These are phyloP conservation scores for Gamsiella multidivaricata DNA, from an alignment of 192 early-diverging fungal species.

Conservation along the genomic window DNA sequence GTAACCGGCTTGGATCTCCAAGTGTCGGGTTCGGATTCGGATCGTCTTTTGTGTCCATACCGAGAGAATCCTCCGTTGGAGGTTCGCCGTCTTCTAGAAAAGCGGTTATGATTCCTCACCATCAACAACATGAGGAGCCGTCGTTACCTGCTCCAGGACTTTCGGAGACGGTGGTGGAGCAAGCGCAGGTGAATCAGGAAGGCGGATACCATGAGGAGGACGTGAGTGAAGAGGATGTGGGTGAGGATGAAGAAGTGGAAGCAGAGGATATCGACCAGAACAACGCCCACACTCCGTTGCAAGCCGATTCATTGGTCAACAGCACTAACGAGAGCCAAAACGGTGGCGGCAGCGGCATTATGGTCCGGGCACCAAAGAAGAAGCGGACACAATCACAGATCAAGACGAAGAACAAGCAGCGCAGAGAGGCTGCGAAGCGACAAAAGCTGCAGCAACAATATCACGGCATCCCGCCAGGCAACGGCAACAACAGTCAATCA, in stretches of 20 bases:
- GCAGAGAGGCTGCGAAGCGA: neutral
- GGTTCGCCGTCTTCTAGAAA: neutral
- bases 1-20: neutral
- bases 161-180: no score
- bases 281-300: neutral
- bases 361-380: neutral
- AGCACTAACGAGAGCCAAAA: no score
- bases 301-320: no score
- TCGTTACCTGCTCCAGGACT: no score
- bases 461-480: no score
- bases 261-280: neutral
- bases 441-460: constrained; percentile 11
- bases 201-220: constrained; percentile 1
- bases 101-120: no score
- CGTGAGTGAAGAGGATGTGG: neutral
- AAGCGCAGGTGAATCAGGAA: no score
- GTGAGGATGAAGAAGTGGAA: constrained; percentile 3
- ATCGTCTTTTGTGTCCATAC: constrained; percentile 3
- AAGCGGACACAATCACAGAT: neutral
- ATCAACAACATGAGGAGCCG: no score
- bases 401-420: neutral
- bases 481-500: neutral
- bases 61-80: neutral
- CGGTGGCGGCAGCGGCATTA: no score
- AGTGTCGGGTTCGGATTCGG: constrained; percentile 47